Percentiles rank a stretch among this genome's conserved stretches.
Conservation (phyloP, 495 filamentous ascomycete species). For the Acidomyces sp. region DNA sequence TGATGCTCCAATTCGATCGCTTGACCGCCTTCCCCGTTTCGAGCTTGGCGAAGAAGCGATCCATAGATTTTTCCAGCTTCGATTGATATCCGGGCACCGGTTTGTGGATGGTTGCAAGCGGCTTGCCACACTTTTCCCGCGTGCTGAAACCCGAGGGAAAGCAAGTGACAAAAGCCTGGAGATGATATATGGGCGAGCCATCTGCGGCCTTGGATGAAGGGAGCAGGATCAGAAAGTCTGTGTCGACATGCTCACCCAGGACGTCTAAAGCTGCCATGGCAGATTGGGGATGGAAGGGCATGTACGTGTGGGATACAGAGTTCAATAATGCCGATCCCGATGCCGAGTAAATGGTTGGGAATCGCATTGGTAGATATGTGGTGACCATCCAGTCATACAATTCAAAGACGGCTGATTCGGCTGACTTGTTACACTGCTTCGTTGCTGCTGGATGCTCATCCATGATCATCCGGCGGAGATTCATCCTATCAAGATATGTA, state of each 20-base stretch:
- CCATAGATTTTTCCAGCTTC: slow-evolving; percentile 64
- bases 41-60: slow-evolving; percentile 53
- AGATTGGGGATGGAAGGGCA: slow-evolving; percentile 31
- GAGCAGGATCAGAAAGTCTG: slow-evolving; percentile 64
- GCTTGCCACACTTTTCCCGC: slow-evolving; percentile 46
- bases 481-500: slow-evolving; percentile 47
- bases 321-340: slow-evolving; percentile 17
- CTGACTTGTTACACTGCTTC: slow-evolving; percentile 32
- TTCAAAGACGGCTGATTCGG: slow-evolving; percentile 42
- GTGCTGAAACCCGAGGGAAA: slow-evolving; percentile 64
- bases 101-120: slow-evolving; percentile 52
- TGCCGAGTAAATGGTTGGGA: slow-evolving; percentile 48
- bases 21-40: slow-evolving; percentile 42
- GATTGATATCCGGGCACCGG: slow-evolving; percentile 43
- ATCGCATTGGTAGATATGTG: slow-evolving; percentile 52
- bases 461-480: slow-evolving; percentile 40
- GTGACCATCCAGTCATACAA: slow-evolving; percentile 50
- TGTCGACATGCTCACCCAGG: slow-evolving; percentile 50
- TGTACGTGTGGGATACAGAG: slow-evolving; percentile 31
- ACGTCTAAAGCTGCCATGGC: slow-evolving; percentile 31
- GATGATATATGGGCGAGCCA: slow-evolving; percentile 38
- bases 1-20: slow-evolving; percentile 54
- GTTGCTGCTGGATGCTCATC: slow-evolving; percentile 33
- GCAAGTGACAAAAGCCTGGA: slow-evolving; percentile 56
- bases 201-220: slow-evolving; percentile 36